Conservation (phyloP, 345 rosid species). For the Sapria himalayana region DNA sequence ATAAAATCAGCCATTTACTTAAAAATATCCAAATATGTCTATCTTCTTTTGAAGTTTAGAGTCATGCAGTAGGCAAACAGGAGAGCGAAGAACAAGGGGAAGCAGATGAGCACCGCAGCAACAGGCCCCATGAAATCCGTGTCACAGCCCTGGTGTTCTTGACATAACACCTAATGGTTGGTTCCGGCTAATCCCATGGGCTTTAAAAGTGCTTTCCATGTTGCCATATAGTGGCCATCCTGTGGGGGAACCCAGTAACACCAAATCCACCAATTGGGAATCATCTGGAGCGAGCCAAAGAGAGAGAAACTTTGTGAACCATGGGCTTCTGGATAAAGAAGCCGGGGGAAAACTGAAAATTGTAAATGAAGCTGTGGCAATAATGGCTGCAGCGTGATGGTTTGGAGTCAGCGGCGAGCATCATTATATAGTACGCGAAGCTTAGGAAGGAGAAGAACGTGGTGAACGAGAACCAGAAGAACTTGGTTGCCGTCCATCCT, state of each 20-base stretch:
- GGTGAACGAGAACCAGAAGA: constrained; percentile 69
- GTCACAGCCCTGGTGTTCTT: constrained; percentile 36
- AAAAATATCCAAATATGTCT: too few species aligned
- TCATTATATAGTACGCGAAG: constrained; percentile 95
- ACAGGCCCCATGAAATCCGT: constrained; percentile 43
- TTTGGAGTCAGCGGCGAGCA: constrained; percentile 83
- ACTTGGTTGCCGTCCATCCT: constrained; percentile 52
- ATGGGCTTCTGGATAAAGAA: constrained; percentile 68
- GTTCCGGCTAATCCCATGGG: constrained; percentile 17
- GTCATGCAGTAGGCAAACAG: constrained; percentile 50
- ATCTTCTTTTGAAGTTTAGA: constrained; percentile 65
- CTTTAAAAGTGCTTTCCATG: constrained; percentile 15
- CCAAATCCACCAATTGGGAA: constrained; percentile 90
- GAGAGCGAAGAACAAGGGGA: constrained; percentile 42
- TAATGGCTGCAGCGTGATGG: constrained; percentile 60
- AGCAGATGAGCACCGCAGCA: constrained; percentile 42
- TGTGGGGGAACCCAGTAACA: constrained; percentile 79
- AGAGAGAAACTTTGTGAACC: not conserved
- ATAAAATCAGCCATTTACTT: too few species aligned
- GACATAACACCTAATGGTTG: constrained; percentile 23
- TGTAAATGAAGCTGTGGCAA: constrained; percentile 49
- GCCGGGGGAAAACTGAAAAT: constrained; percentile 74
- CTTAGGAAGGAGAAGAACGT: constrained; percentile 72
- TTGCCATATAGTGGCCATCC: constrained; percentile 89
- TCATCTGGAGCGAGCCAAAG: constrained; percentile 24